Evolutionary conservation across 192 early-diverging fungal genomes (phyloP), one percentile per base, ranked within the genome.

Genomic region (Coemansia sp.): DNA sequence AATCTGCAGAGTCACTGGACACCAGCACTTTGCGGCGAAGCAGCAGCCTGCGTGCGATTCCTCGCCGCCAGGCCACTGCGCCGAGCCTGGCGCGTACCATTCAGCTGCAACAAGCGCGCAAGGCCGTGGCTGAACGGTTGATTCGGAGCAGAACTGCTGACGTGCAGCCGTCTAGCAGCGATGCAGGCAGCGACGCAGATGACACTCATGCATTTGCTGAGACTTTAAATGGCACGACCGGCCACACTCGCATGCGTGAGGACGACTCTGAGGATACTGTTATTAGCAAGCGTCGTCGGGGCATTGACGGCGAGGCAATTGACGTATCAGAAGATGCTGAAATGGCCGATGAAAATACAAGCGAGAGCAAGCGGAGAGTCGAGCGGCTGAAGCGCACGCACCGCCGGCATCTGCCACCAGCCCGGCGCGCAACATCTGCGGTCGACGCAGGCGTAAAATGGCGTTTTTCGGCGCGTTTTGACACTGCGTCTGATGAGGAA

Each of bases 91-190:
- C 79, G 8, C 63, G 71, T 21, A 76, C 74, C 12, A 82, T 82
- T 43, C 79, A 82, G 67, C 57, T 82, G 50, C 74, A 76, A 64
- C 79, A 82, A 53, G 73, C 79, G 22, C 79, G 79, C 58, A 73
- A 68, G 62, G 73, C 71, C 6, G 74, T 82, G 39, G 73, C 73
- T 7, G 70, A 82, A 19, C 67, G 77, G 14, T 72, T 80, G 1
- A 43, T 73, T n/a, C 60, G 66, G 15, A 52, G 50, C 58, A 55
- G 32, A 21, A 56, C 35, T 5, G 56, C 56, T 6, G 43, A 41
- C 29, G 55, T 32, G 21, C 52, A 41, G 22, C 21, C 22, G 21
- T 23, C 62, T 12, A 25, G 17, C 58, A 45, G 15, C 41, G 58
- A 59, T 23, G 21, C 57, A 24, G 25, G 60, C 49, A 62, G 49